These are phyloP conservation scores for Eucalyptus virginea DNA, from an alignment of 345 rosid species.

Conservation along the genomic window DNA sequence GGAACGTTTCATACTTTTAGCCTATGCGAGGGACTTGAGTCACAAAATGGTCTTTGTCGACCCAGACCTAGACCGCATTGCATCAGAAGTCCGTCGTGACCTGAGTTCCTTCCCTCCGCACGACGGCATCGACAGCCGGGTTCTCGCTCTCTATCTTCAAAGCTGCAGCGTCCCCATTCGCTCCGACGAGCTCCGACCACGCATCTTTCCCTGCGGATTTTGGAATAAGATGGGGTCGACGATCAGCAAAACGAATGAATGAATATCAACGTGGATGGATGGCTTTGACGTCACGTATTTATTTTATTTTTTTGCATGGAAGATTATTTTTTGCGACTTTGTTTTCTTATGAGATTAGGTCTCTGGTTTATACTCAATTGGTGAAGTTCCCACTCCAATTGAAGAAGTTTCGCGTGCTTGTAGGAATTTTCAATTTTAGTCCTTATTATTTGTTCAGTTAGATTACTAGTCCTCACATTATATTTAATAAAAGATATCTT, in stretches of 20 bases:
- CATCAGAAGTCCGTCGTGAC: background rate
- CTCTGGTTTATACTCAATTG: no score
- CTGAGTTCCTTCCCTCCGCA: conserved; percentile 2
- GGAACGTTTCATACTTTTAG: background rate
- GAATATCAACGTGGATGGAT: background rate
- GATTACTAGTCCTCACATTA: background rate
- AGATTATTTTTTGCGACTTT: background rate
- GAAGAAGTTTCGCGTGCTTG: background rate
- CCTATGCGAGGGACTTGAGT: background rate
- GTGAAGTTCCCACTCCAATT: background rate
- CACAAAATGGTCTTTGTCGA: background rate
- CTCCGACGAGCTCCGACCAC: conserved; percentile 24
- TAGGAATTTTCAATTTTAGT: background rate
- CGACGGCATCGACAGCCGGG: background rate
- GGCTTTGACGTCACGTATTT: background rate
- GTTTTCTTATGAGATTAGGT: no score
- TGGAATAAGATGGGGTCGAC: background rate
- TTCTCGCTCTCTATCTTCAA: conserved; percentile 6
- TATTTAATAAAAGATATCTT: background rate
- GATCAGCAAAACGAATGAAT: background rate
- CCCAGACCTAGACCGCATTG: conserved; percentile 6
- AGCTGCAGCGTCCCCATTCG: background rate
- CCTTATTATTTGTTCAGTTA: background rate
- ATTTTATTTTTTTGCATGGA: background rate
- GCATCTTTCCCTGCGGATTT: background rate